phyloP scores from a whole-genome alignment of 225 moss, liverwort and hornwort species.

The Pseudisothecium myosuroides region DNA sequence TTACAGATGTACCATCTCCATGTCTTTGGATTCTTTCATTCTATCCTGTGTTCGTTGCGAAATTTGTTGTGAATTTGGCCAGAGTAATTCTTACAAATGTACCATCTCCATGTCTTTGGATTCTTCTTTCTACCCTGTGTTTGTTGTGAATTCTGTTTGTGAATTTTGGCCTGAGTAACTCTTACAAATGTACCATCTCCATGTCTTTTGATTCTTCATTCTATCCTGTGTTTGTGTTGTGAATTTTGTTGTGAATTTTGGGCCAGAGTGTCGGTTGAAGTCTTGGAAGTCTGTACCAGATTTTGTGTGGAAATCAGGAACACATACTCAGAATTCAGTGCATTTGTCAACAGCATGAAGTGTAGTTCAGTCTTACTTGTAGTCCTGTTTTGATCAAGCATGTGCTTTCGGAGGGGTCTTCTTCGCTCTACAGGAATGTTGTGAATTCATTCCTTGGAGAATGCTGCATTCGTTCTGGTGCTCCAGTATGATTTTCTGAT shows the following conservation, averaged over 20 bases:
- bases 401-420: neutral
- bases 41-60: neutral
- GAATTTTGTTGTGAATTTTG: neutral
- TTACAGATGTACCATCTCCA: constrained; percentile 29
- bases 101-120: constrained; percentile 13
- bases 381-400: neutral
- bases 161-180: too few species aligned
- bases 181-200: too few species aligned
- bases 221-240: neutral
- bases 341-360: neutral
- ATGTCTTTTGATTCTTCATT: too few species aligned
- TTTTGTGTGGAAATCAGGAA: neutral
- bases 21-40: neutral
- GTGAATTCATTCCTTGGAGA: neutral
- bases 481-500: neutral
- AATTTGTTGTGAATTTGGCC: neutral
- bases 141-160: neutral
- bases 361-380: neutral
- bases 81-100: constrained; percentile 27
- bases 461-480: neutral
- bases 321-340: neutral
- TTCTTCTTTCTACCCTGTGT: neutral
- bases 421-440: neutral
- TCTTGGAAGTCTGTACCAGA: neutral
- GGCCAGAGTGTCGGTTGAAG: neutral